Base-by-base conservation (phyloP, 164 flowering plant genomes). In the Umbilicus rupestris region DNA sequence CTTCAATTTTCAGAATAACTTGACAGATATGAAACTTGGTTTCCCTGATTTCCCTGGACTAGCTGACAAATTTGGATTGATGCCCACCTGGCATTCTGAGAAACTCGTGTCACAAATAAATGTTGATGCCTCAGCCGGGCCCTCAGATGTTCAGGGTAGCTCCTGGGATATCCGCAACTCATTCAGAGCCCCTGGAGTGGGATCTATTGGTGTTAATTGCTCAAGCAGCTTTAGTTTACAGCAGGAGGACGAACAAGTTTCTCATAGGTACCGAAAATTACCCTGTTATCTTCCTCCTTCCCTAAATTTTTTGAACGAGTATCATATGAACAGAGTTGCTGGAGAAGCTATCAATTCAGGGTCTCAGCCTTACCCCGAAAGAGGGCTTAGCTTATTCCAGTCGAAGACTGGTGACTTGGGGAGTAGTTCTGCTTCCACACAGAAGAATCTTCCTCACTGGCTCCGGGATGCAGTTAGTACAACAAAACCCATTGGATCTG, bases 381-480 rank as follows among this genome's bases (percentile, higher is more conserved):
- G n/a, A n/a, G n/a, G n/a, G 63, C 55, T 70, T 42, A 66, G 65
- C 67, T 41, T 69, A 67, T 67, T 71, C 66, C 64, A 69, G 55
- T 62, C 74, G 29, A 72, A 74, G 50, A 80, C 75, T 37, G 80
- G 80, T 69, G 85, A 75, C 26, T 69, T 69, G 46, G 68, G 63
- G 68, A 83, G 71, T 64, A 75, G 75, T 75, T 74, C 77, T 73
- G 76, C 86, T 60, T 73, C 79, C 2, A 11, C 60, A 55, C 74
- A 77, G 71, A 81, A 80, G 74, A 87, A 81, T 69, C 85, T 95
- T 42, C 99, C 99, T 35, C 99, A 92, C 78, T 95, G 99, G 99
- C 96, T 95, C 65, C 83, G 95, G 50, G 92, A 95, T 72, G 99
- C 94, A 64, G 99, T 90, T 20, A 79, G 66, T 68, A 74, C 73